Conservation (phyloP, 2,329 filamentous ascomycete species). For the Beauveria sp. region DNA sequence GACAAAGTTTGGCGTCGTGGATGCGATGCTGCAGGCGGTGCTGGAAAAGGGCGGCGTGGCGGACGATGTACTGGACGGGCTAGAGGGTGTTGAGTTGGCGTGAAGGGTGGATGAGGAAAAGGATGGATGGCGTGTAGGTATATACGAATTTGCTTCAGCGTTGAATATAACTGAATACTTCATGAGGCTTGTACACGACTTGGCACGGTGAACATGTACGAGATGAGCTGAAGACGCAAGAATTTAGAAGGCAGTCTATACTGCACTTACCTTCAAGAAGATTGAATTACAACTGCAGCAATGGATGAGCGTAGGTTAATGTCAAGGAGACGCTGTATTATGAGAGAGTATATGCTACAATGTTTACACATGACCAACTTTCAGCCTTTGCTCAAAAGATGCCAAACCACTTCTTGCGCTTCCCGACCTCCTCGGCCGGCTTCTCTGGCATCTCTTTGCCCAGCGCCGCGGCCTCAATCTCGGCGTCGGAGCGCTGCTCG, state of each 20-base stretch:
- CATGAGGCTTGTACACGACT: too few species aligned
- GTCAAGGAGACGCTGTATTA: not conserved
- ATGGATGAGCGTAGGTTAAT: too few species aligned
- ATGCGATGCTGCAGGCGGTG: constrained; percentile 68
- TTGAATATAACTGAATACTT: not conserved
- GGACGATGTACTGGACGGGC: constrained; percentile 74
- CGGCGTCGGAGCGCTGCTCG: constrained; percentile 27
- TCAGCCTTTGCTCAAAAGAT: constrained; percentile 54
- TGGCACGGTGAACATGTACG: too few species aligned
- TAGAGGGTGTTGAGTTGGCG: constrained; percentile 67
- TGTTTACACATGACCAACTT: not conserved
- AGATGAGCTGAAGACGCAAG: too few species aligned
- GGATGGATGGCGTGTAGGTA: not conserved
- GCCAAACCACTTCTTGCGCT: constrained; percentile 70
- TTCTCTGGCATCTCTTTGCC: constrained; percentile 27
- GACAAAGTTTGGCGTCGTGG: constrained; percentile 65
- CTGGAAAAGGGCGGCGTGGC: constrained; percentile 72
- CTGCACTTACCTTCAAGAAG: too few species aligned
- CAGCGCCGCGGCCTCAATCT: constrained; percentile 28
- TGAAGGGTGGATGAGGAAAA: constrained; percentile 25
- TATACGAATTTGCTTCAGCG: not conserved
- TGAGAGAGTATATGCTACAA: not conserved
- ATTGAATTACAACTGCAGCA: too few species aligned
- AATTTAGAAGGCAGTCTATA: too few species aligned
- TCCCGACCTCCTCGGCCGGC: constrained; percentile 26